Conservation (phyloP, 116 monocot genomes). For the Phalaenopsis hybrid region DNA sequence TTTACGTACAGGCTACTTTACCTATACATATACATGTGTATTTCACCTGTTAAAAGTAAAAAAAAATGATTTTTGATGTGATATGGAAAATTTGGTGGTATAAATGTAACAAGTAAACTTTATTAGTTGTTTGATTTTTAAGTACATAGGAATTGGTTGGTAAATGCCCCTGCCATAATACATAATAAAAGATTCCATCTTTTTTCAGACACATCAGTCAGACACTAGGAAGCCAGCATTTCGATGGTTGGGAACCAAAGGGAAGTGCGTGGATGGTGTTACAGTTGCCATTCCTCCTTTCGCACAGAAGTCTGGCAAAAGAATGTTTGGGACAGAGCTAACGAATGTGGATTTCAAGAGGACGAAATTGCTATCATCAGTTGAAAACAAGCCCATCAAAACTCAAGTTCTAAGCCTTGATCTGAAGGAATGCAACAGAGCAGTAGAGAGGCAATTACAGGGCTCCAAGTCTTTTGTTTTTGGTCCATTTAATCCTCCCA, state of each 20-base stretch:
- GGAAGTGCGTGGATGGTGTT: slow-evolving; percentile 26
- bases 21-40: no score
- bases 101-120: no score
- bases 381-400: slow-evolving; percentile 21
- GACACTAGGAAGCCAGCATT: slow-evolving; percentile 89
- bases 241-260: slow-evolving; percentile 66
- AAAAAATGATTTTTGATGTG: no score
- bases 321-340: slow-evolving; percentile 76
- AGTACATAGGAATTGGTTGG: no score
- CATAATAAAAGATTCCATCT: not conserved
- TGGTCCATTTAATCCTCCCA: slow-evolving; percentile 65
- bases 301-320: slow-evolving; percentile 36
- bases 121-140: no score
- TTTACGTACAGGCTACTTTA: no score
- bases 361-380: slow-evolving; percentile 17
- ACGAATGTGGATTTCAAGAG: slow-evolving; percentile 62
- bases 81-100: no score
- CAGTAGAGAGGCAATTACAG: slow-evolving; percentile 54
- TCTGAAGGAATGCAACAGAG: slow-evolving; percentile 55
- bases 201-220: slow-evolving; percentile 61
- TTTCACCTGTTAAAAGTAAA: no score
- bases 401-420: slow-evolving; percentile 23
- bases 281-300: slow-evolving; percentile 23
- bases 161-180: not conserved
- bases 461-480: slow-evolving; percentile 42